Percentiles rank a stretch among this genome's conserved stretches.
These are phyloP conservation scores for Aureobasidium sp. DNA, from an alignment of 2,329 filamentous ascomycete genomes.

Conservation along the genomic window DNA sequence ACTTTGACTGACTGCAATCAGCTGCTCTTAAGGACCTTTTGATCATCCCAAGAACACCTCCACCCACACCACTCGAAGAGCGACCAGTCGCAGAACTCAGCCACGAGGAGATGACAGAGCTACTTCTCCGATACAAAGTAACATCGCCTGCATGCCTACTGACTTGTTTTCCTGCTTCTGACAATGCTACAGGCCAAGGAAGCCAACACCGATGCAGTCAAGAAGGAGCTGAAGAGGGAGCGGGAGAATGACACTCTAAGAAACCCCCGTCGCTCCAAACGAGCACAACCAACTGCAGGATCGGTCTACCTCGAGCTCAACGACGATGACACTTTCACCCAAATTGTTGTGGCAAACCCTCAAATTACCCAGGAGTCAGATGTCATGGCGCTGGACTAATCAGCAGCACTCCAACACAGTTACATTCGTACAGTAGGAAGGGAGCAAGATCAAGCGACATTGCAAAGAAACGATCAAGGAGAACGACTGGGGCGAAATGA, in stretches of 20 bases:
- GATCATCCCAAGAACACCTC: conserved; percentile 22
- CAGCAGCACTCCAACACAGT: not conserved
- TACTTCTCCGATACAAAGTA: not conserved
- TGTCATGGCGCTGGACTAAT: not conserved
- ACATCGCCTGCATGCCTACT: not conserved
- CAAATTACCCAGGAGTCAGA: not conserved
- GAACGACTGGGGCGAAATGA: not conserved
- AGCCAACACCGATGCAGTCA: not conserved
- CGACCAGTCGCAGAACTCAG: conserved; percentile 17
- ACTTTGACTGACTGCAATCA: not conserved
- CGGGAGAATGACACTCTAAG: not conserved
- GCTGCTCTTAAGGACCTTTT: conserved; percentile 20
- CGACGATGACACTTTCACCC: not conserved
- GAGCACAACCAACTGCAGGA: not conserved
- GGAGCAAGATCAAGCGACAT: not conserved
- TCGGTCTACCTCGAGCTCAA: not conserved
- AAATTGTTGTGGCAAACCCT: not conserved
- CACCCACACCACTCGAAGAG: conserved; percentile 20
- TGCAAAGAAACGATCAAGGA: not conserved
- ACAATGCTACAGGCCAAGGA: not conserved
- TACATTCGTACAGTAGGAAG: too few relatives aligned
- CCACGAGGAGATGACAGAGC: conserved; percentile 11
- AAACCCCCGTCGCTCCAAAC: not conserved
- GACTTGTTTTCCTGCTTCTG: not conserved
- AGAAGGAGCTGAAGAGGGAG: not conserved